Evolutionary conservation across 2,329 filamentous ascomycete species (phyloP).

Genomic region (Epichloe gansuensis): DNA sequence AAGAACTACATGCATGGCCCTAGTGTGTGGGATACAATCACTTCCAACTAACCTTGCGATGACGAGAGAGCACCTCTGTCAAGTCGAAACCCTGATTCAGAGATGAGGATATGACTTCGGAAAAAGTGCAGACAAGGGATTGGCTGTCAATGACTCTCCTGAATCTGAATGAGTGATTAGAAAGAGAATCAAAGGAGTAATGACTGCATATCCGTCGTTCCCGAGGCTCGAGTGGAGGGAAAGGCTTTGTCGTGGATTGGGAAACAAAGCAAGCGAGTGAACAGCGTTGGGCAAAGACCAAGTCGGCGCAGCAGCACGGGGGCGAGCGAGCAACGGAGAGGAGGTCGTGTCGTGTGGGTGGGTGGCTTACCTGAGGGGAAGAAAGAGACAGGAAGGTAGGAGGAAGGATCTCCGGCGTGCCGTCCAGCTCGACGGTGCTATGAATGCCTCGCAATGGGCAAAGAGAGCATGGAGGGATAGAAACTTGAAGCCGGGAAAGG

Average conservation of each 20-base stretch:
- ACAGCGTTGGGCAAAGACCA: constrained; percentile 1
- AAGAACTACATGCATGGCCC: neutral
- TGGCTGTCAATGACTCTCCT: constrained; percentile 9
- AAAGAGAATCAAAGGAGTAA: constrained; percentile 2
- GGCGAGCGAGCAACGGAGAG: constrained; percentile 5
- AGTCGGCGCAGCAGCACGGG: constrained; percentile 5
- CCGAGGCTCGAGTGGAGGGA: neutral
- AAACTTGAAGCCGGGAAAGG: constrained; percentile 12
- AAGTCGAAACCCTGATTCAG: constrained; percentile 5
- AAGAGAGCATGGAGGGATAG: constrained; percentile 20
- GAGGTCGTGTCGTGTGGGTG: constrained; percentile 13
- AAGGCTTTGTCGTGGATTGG: neutral
- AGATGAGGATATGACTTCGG: neutral
- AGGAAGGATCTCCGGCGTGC: constrained; percentile 16
- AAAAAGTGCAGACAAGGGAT: constrained; percentile 4
- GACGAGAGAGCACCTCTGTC: constrained; percentile 8
- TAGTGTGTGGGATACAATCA: neutral
- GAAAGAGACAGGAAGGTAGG: constrained; percentile 15
- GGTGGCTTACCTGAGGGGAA: constrained; percentile 19
- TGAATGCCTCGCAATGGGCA: constrained; percentile 29
- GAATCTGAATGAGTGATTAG: constrained; percentile 4
- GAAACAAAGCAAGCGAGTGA: constrained; percentile 7
- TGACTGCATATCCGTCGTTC: neutral
- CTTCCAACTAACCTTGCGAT: constrained; percentile 11
- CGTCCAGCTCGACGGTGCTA: constrained; percentile 26